These are phyloP conservation scores for Pontederia paniculata DNA, from an alignment of 176 grass and related monocot species.

Conservation along the genomic window DNA sequence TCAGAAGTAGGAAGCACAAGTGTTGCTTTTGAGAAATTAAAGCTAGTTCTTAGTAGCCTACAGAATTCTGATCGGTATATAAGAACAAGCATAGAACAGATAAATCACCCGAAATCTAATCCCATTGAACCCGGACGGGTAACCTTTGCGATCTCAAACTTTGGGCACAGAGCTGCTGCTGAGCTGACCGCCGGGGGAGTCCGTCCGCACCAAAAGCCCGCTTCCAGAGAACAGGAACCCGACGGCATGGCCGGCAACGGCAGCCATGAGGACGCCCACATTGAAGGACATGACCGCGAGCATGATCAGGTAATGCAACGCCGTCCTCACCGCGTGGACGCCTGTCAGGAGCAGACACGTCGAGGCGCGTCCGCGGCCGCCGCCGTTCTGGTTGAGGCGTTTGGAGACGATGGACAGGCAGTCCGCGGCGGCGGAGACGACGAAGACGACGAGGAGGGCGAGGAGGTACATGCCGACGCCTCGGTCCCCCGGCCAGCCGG, in stretches of 20 bases:
- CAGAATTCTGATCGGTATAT: no score
- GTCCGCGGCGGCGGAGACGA: not conserved
- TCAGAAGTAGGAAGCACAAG: no score
- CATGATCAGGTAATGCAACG: slow-evolving; percentile 61
- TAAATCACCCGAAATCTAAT: no score
- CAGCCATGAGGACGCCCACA: slow-evolving; percentile 49
- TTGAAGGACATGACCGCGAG: slow-evolving; percentile 94
- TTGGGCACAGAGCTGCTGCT: no score
- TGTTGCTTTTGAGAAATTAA: no score
- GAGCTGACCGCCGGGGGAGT: no score
- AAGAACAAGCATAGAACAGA: no score
- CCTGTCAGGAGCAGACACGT: slow-evolving; percentile 8
- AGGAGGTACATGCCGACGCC: not conserved
- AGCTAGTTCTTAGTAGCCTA: no score
- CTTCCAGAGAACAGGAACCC: slow-evolving; percentile 39
- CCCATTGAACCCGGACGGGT: no score
- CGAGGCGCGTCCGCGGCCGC: no score
- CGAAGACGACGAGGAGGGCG: not conserved
- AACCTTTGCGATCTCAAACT: no score
- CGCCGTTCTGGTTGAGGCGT: no score
- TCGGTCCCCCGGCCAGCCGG: not conserved
- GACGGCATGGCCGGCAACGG: slow-evolving; percentile 39
- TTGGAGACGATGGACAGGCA: not conserved
- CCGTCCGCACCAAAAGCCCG: not conserved
- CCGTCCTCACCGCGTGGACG: slow-evolving; percentile 37